phyloP scores from a whole-genome alignment of 768 basidiomycete species.

The Mycena vulgaris region DNA sequence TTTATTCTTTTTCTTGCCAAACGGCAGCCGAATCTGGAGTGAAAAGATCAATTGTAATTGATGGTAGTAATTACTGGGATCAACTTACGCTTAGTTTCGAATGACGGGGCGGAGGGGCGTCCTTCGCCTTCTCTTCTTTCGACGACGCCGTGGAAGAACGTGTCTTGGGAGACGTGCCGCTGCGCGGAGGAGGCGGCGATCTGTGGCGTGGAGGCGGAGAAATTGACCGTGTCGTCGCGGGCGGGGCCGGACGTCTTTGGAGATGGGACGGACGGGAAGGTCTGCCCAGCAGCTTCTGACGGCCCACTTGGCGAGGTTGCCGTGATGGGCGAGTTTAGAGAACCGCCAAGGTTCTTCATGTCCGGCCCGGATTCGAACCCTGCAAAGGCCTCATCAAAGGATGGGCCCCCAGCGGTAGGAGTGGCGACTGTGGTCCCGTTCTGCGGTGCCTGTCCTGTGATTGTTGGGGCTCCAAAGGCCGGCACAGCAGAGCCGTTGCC shows the following conservation, averaged over 20 bases:
- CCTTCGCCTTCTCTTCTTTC: constrained; percentile 71
- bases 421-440: constrained; percentile 24
- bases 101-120: constrained; percentile 67
- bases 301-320: constrained; percentile 46
- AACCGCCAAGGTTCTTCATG: constrained; percentile 57
- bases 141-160: constrained; percentile 76
- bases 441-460: constrained; percentile 5
- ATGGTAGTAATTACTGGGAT: not conserved
- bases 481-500: constrained; percentile 31
- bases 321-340: constrained; percentile 54
- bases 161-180: constrained; percentile 66
- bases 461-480: constrained; percentile 12
- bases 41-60: constrained; percentile 12
- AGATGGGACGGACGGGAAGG: constrained; percentile 30
- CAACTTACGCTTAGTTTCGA: constrained; percentile 86
- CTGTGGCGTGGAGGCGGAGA: constrained; percentile 53
- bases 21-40: constrained; percentile 81
- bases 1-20: constrained; percentile 82
- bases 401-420: constrained; percentile 31
- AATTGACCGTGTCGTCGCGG: constrained; percentile 47
- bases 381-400: constrained; percentile 74
- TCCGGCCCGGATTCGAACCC: constrained; percentile 58
- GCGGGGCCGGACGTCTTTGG: constrained; percentile 28
- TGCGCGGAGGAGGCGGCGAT: constrained; percentile 66
- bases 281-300: constrained; percentile 38